A percentile compares a stretch with the other conserved stretches of the same genome.
phyloP scores from a whole-genome alignment of 345 rosid genomes.

The Brassica juncea region DNA sequence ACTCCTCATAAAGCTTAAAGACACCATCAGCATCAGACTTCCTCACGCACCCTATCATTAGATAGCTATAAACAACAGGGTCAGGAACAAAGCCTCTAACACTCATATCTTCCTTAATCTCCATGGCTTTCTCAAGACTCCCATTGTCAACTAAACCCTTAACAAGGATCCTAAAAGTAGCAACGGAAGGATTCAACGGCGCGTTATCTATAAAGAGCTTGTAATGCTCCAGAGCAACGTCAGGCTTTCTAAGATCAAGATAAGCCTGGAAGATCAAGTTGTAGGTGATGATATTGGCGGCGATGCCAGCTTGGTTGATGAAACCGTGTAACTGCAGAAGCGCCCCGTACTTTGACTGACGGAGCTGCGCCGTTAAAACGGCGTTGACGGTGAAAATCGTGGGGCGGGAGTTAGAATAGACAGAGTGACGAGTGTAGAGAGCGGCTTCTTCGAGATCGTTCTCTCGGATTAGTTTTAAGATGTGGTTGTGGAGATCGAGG shows the following conservation, averaged over 20 bases:
- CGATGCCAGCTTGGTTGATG: constrained; percentile 79
- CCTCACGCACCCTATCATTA: constrained; percentile 66
- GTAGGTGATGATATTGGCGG: constrained; percentile 74
- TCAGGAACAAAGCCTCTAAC: constrained; percentile 62
- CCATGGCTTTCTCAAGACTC: constrained; percentile 67
- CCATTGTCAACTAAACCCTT: constrained; percentile 85
- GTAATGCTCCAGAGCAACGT: constrained; percentile 73
- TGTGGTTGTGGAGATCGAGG: constrained; percentile 77
- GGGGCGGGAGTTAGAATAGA: constrained; percentile 90
- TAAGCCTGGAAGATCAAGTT: constrained; percentile 79
- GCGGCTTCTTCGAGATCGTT: constrained; percentile 91
- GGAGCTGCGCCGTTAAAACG: constrained; percentile 81
- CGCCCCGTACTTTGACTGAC: constrained; percentile 70
- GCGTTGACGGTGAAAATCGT: constrained; percentile 82
- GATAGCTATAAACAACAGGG: constrained; percentile 66
- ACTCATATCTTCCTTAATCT: constrained; percentile 77
- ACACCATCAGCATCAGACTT: constrained; percentile 59
- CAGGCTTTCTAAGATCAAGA: constrained; percentile 74
- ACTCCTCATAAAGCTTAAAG: constrained; percentile 66
- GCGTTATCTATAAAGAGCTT: constrained; percentile 70
- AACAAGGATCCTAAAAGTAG: constrained; percentile 71
- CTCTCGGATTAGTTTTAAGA: constrained; percentile 63
- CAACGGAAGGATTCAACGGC: constrained; percentile 70
- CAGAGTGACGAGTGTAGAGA: constrained; percentile 82
- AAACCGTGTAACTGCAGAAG: constrained; percentile 76